Conservation (phyloP, 2,329 filamentous ascomycete genomes). For the Cryphonectria radicalis region DNA sequence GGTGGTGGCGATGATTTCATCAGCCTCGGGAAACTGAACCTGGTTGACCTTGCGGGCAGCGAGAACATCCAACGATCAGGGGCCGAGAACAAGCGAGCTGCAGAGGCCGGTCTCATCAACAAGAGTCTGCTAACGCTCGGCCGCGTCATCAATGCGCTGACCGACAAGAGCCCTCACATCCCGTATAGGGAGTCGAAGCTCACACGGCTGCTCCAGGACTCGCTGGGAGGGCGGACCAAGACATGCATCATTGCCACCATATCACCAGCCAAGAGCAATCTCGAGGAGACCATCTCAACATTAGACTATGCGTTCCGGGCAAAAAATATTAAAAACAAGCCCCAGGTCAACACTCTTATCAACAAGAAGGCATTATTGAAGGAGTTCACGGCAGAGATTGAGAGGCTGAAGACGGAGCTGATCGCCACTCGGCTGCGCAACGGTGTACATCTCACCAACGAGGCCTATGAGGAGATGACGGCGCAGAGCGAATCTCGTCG, state of each 20-base stretch:
- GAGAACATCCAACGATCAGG: slow-evolving; percentile 98
- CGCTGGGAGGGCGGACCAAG: slow-evolving; percentile 91
- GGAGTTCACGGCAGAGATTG: slow-evolving; percentile 91
- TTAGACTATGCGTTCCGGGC: slow-evolving; percentile 97
- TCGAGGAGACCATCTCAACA: slow-evolving; percentile 98
- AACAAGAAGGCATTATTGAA: slow-evolving; percentile 90
- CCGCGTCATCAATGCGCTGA: slow-evolving; percentile 94
- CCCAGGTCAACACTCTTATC: slow-evolving; percentile 88
- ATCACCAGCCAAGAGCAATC: slow-evolving; percentile 90
- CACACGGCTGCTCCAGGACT: slow-evolving; percentile 93
- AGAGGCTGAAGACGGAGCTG: slow-evolving; percentile 91
- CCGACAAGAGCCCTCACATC: slow-evolving; percentile 88
- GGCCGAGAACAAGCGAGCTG: slow-evolving; percentile 95
- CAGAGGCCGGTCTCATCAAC: slow-evolving; percentile 96
- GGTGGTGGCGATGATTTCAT: slow-evolving; percentile 89
- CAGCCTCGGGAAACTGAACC: slow-evolving; percentile 89
- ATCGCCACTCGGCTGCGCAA: slow-evolving; percentile 92
- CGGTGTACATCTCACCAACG: slow-evolving; percentile 89
- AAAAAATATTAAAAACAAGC: slow-evolving; percentile 98
- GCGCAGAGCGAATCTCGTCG: slow-evolving; percentile 89
- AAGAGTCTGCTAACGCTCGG: slow-evolving; percentile 95
- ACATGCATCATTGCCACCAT: slow-evolving; percentile 98
- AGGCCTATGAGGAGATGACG: slow-evolving; percentile 88
- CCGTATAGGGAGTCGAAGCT: slow-evolving; percentile 94
- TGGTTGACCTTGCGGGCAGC: slow-evolving; percentile 95